These are phyloP conservation scores for Cladosporium austrohemisphaericum DNA, from an alignment of 2,329 filamentous ascomycete species.

Conservation along the genomic window DNA sequence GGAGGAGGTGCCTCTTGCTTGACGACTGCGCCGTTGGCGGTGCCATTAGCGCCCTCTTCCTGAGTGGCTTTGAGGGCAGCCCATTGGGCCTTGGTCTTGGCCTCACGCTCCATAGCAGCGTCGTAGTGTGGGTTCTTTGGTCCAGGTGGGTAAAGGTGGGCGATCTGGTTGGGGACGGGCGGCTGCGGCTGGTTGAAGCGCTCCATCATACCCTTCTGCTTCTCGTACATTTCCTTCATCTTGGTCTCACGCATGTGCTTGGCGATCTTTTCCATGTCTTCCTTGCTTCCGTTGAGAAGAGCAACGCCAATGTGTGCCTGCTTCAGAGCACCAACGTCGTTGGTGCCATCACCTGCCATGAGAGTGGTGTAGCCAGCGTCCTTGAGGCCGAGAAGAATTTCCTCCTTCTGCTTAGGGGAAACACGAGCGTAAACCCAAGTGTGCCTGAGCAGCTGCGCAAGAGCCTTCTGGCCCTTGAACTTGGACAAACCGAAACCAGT, in stretches of 20 bases:
- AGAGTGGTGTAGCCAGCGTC: constrained; percentile 96
- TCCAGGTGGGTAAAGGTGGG: constrained; percentile 89
- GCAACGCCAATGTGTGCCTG: constrained; percentile 97
- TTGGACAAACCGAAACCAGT: constrained; percentile 91
- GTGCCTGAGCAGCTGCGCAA: constrained; percentile 75
- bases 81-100: constrained; percentile 67
- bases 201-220: constrained; percentile 86
- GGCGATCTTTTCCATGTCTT: constrained; percentile 85
- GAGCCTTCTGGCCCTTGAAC: constrained; percentile 75
- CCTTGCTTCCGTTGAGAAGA: constrained; percentile 86
- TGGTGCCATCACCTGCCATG: constrained; percentile 98
- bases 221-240: constrained; percentile 99
- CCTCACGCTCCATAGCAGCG: constrained; percentile 85
- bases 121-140: constrained; percentile 89
- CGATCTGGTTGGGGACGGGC: constrained; percentile 88
- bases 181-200: constrained; percentile 91
- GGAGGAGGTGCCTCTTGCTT: constrained; percentile 26
- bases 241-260: constrained; percentile 92
- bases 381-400: constrained; percentile 93
- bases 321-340: constrained; percentile 95
- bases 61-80: constrained; percentile 46
- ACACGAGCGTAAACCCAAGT: constrained; percentile 98
- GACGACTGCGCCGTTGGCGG: constrained; percentile 25
- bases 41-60: constrained; percentile 46
- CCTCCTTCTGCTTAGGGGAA: constrained; percentile 97